Conservation (phyloP, 2,329 filamentous ascomycete species). For the Dichotomopilus funicola region DNA sequence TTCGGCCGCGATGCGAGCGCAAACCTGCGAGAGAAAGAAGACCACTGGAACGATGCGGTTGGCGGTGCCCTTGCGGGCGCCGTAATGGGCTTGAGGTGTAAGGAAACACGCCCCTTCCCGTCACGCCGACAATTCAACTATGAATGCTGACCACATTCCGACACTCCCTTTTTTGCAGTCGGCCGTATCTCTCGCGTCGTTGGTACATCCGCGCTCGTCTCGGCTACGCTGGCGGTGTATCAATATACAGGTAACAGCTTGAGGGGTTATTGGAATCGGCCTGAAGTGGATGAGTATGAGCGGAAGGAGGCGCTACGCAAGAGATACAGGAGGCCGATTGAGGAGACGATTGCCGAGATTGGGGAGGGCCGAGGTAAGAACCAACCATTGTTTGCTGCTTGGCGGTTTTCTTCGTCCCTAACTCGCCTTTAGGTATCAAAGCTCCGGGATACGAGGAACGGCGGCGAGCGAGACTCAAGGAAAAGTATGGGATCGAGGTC, state of each 20-base stretch:
- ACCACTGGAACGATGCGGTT: conserved; percentile 65
- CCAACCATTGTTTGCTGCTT: not conserved
- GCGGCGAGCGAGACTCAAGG: conserved; percentile 71
- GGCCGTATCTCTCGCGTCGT: conserved; percentile 64
- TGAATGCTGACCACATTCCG: not conserved
- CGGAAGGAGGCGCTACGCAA: conserved; percentile 68
- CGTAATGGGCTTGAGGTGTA: conserved; percentile 67
- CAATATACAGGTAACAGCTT: conserved; percentile 62
- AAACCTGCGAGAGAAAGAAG: conserved; percentile 81
- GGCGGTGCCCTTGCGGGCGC: conserved; percentile 72
- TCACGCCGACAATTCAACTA: not conserved
- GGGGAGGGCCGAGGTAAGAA: conserved; percentile 79
- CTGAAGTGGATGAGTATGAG: conserved; percentile 63
- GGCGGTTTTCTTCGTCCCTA: not conserved
- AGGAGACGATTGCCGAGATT: conserved; percentile 73
- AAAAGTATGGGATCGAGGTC: conserved; percentile 83
- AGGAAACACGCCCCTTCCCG: conserved; percentile 23
- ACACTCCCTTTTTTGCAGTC: conserved; percentile 33
- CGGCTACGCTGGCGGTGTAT: conserved; percentile 54
- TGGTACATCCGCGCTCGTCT: conserved; percentile 55
- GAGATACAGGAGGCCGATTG: conserved; percentile 65
- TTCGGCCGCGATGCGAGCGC: conserved; percentile 71
- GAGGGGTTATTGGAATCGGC: conserved; percentile 38
- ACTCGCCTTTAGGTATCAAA: conserved; percentile 58
- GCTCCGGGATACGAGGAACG: conserved; percentile 79